Percentiles rank a stretch among this genome's conserved stretches.
These are phyloP conservation scores for Cercis canadensis DNA, from an alignment of 306 rosid species.

Conservation along the genomic window DNA sequence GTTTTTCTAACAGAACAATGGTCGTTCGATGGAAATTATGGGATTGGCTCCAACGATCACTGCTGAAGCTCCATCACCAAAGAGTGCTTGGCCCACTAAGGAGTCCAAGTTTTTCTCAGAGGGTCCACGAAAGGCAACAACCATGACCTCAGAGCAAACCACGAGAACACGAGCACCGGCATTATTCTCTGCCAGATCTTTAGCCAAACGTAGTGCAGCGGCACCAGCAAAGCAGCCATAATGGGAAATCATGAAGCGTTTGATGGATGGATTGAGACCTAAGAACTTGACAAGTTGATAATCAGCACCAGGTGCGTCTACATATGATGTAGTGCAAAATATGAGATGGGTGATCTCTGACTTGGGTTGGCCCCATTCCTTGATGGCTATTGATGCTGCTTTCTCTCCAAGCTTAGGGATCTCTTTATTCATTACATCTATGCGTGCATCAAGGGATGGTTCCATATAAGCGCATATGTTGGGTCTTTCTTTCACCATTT, in stretches of 20 bases:
- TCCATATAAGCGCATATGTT: background rate
- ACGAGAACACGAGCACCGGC: slow-evolving; percentile 27
- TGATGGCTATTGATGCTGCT: slow-evolving; percentile 26
- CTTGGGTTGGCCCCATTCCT: background rate
- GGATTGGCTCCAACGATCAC: slow-evolving; percentile 3
- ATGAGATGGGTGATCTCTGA: slow-evolving; percentile 29
- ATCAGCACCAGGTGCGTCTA: background rate
- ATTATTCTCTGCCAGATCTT: slow-evolving; percentile 19
- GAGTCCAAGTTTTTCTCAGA: background rate
- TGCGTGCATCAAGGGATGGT: background rate
- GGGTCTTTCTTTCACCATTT: slow-evolving; percentile 2
- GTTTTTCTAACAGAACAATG: too few relatives aligned
- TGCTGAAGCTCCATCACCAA: slow-evolving; percentile 28
- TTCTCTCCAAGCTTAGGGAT: slow-evolving; percentile 19
- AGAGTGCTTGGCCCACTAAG: slow-evolving; percentile 23
- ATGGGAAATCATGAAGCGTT: slow-evolving; percentile 15
- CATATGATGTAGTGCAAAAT: slow-evolving; percentile 29
- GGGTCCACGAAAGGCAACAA: slow-evolving; percentile 1
- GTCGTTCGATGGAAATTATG: background rate
- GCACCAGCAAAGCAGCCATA: slow-evolving; percentile 1
- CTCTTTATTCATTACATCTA: background rate
- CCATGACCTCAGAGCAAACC: background rate
- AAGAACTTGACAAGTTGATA: slow-evolving; percentile 4
- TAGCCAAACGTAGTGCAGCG: slow-evolving; percentile 5
- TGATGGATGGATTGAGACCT: background rate